These are phyloP conservation scores for Isoetes taiwanensis DNA, from an alignment of 75 land plant species.

Conservation along the genomic window DNA sequence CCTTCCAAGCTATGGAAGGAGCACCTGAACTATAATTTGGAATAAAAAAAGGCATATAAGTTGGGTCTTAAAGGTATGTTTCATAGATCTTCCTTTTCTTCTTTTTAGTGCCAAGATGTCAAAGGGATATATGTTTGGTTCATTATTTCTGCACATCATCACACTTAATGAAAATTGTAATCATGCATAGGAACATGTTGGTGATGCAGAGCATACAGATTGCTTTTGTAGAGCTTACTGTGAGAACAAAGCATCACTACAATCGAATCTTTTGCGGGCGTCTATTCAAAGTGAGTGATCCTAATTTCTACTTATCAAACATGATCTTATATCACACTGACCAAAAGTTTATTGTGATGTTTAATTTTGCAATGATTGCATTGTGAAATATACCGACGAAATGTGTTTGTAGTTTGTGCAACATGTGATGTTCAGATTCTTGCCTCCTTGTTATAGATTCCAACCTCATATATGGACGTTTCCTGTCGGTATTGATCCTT, in stretches of 20 bases:
- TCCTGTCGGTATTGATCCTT: too few relatives aligned
- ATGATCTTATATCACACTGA: neutral
- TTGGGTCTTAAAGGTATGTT: too few relatives aligned
- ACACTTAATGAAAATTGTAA: too few relatives aligned
- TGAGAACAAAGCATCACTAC: slow-evolving; percentile 16
- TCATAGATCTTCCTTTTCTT: neutral
- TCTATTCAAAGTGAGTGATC: slow-evolving; percentile 19
- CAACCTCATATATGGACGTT: neutral
- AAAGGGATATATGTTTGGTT: too few relatives aligned
- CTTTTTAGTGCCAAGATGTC: neutral
- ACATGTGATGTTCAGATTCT: neutral
- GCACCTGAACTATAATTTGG: too few relatives aligned
- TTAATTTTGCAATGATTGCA: neutral
- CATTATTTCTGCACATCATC: too few relatives aligned
- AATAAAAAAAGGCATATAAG: too few relatives aligned
- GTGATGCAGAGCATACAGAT: slow-evolving; percentile 30
- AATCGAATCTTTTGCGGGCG: slow-evolving; percentile 11
- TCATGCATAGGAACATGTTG: too few relatives aligned
- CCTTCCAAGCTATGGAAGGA: too few relatives aligned
- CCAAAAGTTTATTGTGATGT: neutral
- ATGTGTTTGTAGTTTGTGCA: neutral
- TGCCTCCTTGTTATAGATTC: neutral
- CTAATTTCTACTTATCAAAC: too few relatives aligned
- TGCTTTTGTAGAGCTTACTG: slow-evolving; percentile 19
- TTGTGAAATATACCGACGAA: neutral